These are phyloP conservation scores for Trichothecium roseum DNA, from an alignment of 2,329 filamentous ascomycete genomes.

Conservation along the genomic window DNA sequence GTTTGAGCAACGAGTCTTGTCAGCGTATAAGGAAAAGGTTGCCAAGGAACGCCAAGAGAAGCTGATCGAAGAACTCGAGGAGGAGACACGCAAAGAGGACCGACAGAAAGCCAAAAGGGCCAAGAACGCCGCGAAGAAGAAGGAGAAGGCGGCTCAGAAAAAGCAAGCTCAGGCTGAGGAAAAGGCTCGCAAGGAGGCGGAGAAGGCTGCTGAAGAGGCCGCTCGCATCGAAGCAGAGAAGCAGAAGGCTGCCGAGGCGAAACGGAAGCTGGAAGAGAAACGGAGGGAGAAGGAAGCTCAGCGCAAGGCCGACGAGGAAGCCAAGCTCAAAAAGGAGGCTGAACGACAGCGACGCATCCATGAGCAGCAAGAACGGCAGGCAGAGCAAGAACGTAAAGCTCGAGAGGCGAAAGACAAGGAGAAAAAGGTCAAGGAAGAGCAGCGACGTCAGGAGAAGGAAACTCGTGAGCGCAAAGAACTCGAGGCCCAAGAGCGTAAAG, in stretches of 20 bases:
- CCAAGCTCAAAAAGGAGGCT: slow-evolving; percentile 71
- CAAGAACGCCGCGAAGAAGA: slow-evolving; percentile 88
- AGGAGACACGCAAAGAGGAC: slow-evolving; percentile 66
- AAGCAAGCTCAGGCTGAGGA: slow-evolving; percentile 87
- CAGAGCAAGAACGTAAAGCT: slow-evolving; percentile 73
- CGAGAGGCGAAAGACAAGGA: slow-evolving; percentile 56
- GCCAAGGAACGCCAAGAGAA: slow-evolving; percentile 84
- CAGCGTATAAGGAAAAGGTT: slow-evolving; percentile 96
- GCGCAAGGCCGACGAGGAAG: slow-evolving; percentile 83
- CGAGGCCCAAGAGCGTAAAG: slow-evolving; percentile 54
- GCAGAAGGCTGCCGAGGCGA: slow-evolving; percentile 70
- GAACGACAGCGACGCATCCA: slow-evolving; percentile 70
- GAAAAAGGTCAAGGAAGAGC: slow-evolving; percentile 77
- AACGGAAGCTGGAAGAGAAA: slow-evolving; percentile 77
- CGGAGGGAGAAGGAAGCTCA: slow-evolving; percentile 85
- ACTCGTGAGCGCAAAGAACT: slow-evolving; percentile 59
- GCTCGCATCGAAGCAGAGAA: slow-evolving; percentile 66
- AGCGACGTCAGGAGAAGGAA: slow-evolving; percentile 70
- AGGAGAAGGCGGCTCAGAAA: slow-evolving; percentile 84
- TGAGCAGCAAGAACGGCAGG: slow-evolving; percentile 78
- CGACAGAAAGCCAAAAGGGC: slow-evolving; percentile 87
- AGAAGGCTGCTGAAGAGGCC: slow-evolving; percentile 80
- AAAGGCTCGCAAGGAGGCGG: slow-evolving; percentile 75
- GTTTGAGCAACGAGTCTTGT: slow-evolving; percentile 96
- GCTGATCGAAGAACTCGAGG: slow-evolving; percentile 81